Base-by-base conservation (phyloP, 805 yeast species). In the Lipomyces starkeyi region DNA sequence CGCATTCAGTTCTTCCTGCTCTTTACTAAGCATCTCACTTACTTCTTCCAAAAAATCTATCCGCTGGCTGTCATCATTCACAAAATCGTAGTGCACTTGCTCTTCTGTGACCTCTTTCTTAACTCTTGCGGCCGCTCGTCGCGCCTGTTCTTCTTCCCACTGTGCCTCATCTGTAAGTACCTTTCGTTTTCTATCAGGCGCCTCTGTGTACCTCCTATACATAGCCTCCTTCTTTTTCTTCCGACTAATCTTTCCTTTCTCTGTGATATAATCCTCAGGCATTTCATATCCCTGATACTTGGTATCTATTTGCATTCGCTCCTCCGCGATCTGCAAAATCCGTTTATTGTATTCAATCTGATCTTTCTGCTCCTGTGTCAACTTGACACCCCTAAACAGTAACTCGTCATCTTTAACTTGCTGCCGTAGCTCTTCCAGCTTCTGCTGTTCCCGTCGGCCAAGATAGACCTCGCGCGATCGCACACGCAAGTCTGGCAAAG, bases 11-110 rank as follows among this genome's bases (percentile, higher is more conserved):
- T 73, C 75, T 40, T 76, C 76, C 37, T 78, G 80, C 61, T 81
- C 81, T 75, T 83, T 79, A 3, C 72, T 78, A 2, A 74, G 73
- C 58, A 80, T 81, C 35, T 78, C 80, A 61, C 72, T 82, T 2
- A 78, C 75, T 32, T 84, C 87, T 20, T 81, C 78, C 0, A 83
- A 81, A 70, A 85, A 88, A n/a, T 86, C 85, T 22, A 88, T 84
- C 66, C 82, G 81, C 65, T 89, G 91, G 0, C 86, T 80, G 57
- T 84, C 84, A 76, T 91, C 95, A 78, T 90, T 90, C 0, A 91
- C 94, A 79, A 83, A 91, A 13, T 90, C 96, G 74, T 89, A 91
- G 0, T 83, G 74, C 17, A 76, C 59, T 32, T 55, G 58, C 14
- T 62, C 66, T 25, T 22, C 34, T 20, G 34, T 54, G 5, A 29